Base-by-base conservation (phyloP, 805 yeast genomes). In the Saccharomycopsis vini region DNA sequence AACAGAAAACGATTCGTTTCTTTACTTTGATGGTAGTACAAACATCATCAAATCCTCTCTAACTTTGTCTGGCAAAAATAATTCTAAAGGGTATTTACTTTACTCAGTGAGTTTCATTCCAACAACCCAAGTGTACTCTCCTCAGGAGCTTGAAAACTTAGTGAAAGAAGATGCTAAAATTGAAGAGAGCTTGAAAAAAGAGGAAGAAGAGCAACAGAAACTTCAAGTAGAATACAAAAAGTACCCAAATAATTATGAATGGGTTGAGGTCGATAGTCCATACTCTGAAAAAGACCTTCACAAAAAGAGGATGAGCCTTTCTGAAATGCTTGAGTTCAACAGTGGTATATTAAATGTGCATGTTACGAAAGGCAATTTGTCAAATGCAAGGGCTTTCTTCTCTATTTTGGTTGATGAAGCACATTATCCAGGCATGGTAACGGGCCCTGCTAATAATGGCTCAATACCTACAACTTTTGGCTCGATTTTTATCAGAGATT, bases 31-130 rank as follows among this genome's bases (percentile, higher is more conserved):
- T 54, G 80, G 81, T 3, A 59, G 72, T 1, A 56, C 67, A 1
- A 71, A 70, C 49, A 48, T 72, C 16, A 58, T 71, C 22, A 57
- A 61, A 5, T 61, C 64, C n/a, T 49, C 55, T 0, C 58, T 59
- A 39, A 51, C 46, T 40, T 53, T 55, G 48, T 58, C 41, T 35
- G 58, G 58, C 18, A 69, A 68, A 43, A 58, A 54, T 35, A 71
- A 65, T 40, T 72, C 76, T 16, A 67, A 72, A 46, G 85, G 87
- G 34, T 53, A 57, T 4, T 55, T 83, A 30, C 56, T 57, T 22
- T 75, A 77, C 53, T 70, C 80, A 7, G 64, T 81, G 26, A 73
- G 84, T 1, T 81, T 81, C 60, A 60, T 80, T 40, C 89, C 92
- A 36, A 62, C 75, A 6, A 63, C 76, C 37, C 81, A 85, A 1